phyloP scores from a whole-genome alignment of 2,329 filamentous ascomycete genomes.

The Fusarium oligoseptatum region DNA sequence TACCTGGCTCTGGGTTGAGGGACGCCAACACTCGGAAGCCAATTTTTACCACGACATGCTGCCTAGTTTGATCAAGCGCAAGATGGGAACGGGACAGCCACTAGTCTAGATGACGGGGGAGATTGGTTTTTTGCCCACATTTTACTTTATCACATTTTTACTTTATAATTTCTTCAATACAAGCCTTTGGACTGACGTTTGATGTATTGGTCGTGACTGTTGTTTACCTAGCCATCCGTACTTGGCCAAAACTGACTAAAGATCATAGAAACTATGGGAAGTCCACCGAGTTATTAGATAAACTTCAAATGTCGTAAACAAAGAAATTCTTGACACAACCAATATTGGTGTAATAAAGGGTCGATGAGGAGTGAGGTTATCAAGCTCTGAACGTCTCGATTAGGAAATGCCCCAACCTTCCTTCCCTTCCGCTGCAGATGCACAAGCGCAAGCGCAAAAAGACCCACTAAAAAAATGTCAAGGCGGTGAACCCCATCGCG shows the following conservation, averaged over 20 bases:
- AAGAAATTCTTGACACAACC: background rate
- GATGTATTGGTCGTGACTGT: background rate
- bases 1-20: constrained; percentile 36
- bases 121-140: constrained; percentile 1
- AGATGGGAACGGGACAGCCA: background rate
- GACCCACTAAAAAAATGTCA: constrained; percentile 46
- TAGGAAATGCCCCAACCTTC: constrained; percentile 11
- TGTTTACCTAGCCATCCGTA: background rate
- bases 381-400: constrained; percentile 6
- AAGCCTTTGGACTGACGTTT: constrained; percentile 23
- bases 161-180: constrained; percentile 40
- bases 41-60: constrained; percentile 31
- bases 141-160: background rate
- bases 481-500: constrained; percentile 43
- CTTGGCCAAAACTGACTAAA: background rate
- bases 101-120: constrained; percentile 7
- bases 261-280: too few relatives aligned
- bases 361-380: background rate
- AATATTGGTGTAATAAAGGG: background rate
- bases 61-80: constrained; percentile 14
- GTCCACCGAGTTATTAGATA: background rate
- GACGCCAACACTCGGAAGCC: constrained; percentile 39
- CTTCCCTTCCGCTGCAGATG: background rate
- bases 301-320: background rate
- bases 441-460: background rate